Conservation (phyloP, 2,329 filamentous ascomycete genomes). For the Fusarium anthophilum region DNA sequence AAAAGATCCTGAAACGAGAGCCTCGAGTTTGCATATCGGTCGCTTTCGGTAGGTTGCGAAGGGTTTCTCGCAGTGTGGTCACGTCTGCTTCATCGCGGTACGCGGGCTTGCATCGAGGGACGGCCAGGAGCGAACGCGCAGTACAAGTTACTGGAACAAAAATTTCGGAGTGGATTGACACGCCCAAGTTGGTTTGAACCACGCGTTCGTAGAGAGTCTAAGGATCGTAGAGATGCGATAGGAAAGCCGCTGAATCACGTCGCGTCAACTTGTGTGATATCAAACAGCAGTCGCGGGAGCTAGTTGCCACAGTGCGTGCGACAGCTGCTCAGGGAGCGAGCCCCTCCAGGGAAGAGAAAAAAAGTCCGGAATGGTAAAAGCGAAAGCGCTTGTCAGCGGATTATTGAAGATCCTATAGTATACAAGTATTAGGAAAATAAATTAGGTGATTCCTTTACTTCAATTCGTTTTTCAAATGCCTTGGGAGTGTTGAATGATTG, state of each 20-base stretch:
- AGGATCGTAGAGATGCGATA: constrained; percentile 17
- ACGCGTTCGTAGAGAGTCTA: constrained; percentile 17
- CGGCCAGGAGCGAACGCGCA: background rate
- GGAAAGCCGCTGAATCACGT: constrained; percentile 25
- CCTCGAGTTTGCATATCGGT: constrained; percentile 46
- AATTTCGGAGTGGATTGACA: background rate
- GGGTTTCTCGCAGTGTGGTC: constrained; percentile 31
- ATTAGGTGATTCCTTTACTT: background rate
- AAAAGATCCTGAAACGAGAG: constrained; percentile 15
- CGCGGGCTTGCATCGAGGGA: constrained; percentile 35
- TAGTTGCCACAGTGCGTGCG: constrained; percentile 44
- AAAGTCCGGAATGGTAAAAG: background rate
- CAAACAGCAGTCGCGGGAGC: constrained; percentile 41
- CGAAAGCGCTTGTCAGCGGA: background rate
- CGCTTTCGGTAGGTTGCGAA: constrained; percentile 33
- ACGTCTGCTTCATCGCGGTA: constrained; percentile 40
- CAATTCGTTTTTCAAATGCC: background rate
- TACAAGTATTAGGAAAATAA: background rate
- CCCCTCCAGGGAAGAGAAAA: background rate
- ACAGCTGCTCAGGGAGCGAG: constrained; percentile 12
- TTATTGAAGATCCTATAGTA: background rate
- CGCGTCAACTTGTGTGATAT: constrained; percentile 39
- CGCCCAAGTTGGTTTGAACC: background rate
- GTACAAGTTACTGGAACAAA: background rate
- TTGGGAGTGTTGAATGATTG: background rate